Conservation (phyloP, 176 grass and related monocot genomes). For the Oropetium thomaeum region DNA sequence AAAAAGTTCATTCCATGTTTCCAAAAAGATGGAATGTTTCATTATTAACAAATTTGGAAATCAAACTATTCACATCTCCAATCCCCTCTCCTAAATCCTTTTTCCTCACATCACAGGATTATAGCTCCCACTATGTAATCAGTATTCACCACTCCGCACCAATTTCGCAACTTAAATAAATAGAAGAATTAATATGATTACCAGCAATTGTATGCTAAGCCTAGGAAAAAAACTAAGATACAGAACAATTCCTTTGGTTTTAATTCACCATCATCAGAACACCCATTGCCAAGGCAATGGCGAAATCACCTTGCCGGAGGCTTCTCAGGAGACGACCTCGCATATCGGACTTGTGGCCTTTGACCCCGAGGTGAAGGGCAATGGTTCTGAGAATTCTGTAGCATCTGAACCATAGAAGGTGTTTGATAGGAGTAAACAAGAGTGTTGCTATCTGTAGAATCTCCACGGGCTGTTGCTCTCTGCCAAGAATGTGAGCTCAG, state of each 20-base stretch:
- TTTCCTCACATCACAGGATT: conserved; percentile 34
- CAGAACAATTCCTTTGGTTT: too few relatives aligned
- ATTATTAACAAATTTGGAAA: background rate
- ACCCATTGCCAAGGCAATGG: background rate
- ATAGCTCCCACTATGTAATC: conserved; percentile 29
- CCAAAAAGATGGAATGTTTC: background rate
- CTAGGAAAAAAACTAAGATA: conserved; percentile 29
- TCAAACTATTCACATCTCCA: conserved; percentile 26
- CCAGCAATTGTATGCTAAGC: conserved; percentile 31
- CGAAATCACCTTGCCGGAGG: conserved; percentile 32
- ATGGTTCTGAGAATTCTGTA: conserved; percentile 63
- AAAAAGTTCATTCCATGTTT: conserved; percentile 9
- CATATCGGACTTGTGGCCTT: conserved; percentile 5
- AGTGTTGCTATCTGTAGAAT: conserved; percentile 69
- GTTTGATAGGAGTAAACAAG: conserved; percentile 76
- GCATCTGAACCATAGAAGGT: conserved; percentile 85
- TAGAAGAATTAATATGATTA: conserved; percentile 41
- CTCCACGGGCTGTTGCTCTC: conserved; percentile 77
- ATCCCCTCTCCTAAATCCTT: conserved; percentile 22
- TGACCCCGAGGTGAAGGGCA: conserved; percentile 29
- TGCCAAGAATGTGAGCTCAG: conserved; percentile 95
- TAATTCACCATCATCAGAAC: background rate
- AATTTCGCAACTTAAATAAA: conserved; percentile 34
- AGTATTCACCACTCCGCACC: background rate
- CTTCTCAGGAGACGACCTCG: conserved; percentile 16